Evolutionary conservation across 2,329 filamentous ascomycete genomes (phyloP), one percentile per base, ranked within the genome.

Genomic region (Colletotrichum sansevieriae): DNA sequence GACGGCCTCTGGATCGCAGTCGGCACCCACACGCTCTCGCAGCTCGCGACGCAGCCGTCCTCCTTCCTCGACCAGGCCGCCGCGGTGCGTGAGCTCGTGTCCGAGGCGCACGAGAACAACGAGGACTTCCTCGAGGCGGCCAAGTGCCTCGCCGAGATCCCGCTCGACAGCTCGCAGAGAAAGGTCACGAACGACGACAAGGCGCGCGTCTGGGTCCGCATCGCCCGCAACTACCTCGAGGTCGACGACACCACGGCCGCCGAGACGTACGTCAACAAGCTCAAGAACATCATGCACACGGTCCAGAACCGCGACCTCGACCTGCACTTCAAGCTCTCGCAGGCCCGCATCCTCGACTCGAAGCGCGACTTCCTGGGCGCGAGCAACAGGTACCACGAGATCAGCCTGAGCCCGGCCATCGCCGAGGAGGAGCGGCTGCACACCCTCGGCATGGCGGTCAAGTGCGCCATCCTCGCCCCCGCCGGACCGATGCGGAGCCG

Each of bases 221-320:
- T 99, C 76, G 94, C 97, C 77, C 90, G 96, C 71, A 92, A 97
- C 83, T 97, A 96, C 78, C 88, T 99, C 71, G 95, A 99, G 82
- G 93, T 95, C 55, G 95, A 97, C 78, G 95, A 98, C 81, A 92
- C 93, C 9, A 94, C 91, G 1, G 87, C 88, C 41, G 96, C 96
- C 47, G 94, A 97, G 78, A 88, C 87, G 46, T 97, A 95, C 78
- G 87, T 99, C 75, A 98, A 98, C 85, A 95, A 95, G 80, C 92
- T 97, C 79, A 98, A 98, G 82, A 95, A 96, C 76, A 86, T 98
- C 73, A 94, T 97, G 78, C 90, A 93, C 82, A 90, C 88, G 71
- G 90, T 97, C 37, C 82, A 87, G 35, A 90, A 97, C 78, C 87
- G 90, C 44, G 88, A 92, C 70, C 85, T 95, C 54, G 90, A 90